phyloP scores from a whole-genome alignment of 1,284 basidiomycete genomes.

The Rhodotorula mucilaginosa region DNA sequence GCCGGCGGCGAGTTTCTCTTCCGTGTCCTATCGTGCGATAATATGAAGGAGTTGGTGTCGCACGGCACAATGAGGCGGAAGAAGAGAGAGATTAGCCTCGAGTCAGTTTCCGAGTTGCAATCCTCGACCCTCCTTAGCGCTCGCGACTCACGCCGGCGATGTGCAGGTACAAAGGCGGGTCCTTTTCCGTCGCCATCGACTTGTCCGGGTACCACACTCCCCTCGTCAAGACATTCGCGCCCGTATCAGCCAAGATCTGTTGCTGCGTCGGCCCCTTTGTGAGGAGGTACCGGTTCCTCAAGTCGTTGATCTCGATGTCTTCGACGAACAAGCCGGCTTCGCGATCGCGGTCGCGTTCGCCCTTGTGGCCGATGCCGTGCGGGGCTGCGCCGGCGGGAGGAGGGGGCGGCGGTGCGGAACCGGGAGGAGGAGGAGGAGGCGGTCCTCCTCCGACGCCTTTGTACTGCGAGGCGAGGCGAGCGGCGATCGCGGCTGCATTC shows the following conservation, averaged over 20 bases:
- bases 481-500: slow-evolving; percentile 15
- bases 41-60: not conserved
- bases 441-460: not conserved
- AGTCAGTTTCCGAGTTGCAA: not conserved
- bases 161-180: slow-evolving; percentile 92
- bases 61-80: too few relatives aligned
- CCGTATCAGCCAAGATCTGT: slow-evolving; percentile 80
- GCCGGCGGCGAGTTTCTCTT: slow-evolving; percentile 75
- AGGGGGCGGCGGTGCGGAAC: slow-evolving; percentile 4
- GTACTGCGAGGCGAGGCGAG: slow-evolving; percentile 3
- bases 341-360: slow-evolving; percentile 14
- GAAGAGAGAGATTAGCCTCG: too few relatives aligned
- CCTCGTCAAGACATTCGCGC: slow-evolving; percentile 84
- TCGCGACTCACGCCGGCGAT: slow-evolving; percentile 63
- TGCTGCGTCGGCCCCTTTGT: slow-evolving; percentile 91
- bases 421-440: slow-evolving; percentile 8
- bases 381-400: not conserved
- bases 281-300: slow-evolving; percentile 89
- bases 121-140: not conserved
- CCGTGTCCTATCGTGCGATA: slow-evolving; percentile 53
- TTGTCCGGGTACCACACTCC: slow-evolving; percentile 93
- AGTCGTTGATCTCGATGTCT: slow-evolving; percentile 97
- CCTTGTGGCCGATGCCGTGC: not conserved
- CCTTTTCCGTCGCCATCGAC: slow-evolving; percentile 79
- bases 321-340: slow-evolving; percentile 56